These are phyloP conservation scores for Alternaria dauci DNA, from an alignment of 2,329 filamentous ascomycete species.

Conservation along the genomic window DNA sequence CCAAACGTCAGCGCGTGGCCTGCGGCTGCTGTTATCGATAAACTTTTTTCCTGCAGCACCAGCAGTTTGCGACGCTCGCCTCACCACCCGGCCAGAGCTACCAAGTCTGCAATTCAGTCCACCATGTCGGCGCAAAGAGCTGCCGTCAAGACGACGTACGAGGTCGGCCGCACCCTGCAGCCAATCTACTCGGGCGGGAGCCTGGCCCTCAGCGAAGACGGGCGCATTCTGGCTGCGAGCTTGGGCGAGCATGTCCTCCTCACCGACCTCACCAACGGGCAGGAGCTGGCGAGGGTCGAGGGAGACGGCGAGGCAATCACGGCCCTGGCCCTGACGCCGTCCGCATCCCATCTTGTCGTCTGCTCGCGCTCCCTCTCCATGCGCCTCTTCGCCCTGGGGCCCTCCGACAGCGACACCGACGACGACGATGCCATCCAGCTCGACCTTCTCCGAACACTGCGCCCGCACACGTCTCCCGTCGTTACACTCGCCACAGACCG, in stretches of 20 bases:
- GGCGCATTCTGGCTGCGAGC: constrained; percentile 83
- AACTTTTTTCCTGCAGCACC: constrained; percentile 39
- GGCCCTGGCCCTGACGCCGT: constrained; percentile 80
- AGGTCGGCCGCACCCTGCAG: constrained; percentile 80
- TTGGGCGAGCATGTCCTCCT: constrained; percentile 92
- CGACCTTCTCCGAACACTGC: constrained; percentile 79
- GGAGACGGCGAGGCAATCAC: constrained; percentile 79
- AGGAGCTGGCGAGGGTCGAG: constrained; percentile 84
- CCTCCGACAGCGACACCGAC: constrained; percentile 63
- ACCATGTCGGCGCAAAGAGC: constrained; percentile 60
- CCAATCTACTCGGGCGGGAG: constrained; percentile 95
- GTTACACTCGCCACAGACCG: constrained; percentile 84
- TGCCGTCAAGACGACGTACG: constrained; percentile 84
- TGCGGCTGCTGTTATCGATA: constrained; percentile 45
- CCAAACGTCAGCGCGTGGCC: constrained; percentile 25
- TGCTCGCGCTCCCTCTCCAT: constrained; percentile 97
- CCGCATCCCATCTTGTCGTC: constrained; percentile 84
- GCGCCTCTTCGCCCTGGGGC: constrained; percentile 82
- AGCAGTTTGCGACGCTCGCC: constrained; percentile 20
- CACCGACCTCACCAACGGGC: constrained; percentile 83
- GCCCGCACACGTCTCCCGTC: constrained; percentile 89
- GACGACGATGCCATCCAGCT: constrained; percentile 66
- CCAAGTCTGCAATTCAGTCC: background rate
- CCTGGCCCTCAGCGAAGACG: constrained; percentile 81
- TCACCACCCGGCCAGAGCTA: constrained; percentile 9